phyloP scores from a whole-genome alignment of 805 yeast genomes.

The Yarrowia keelungensis region DNA sequence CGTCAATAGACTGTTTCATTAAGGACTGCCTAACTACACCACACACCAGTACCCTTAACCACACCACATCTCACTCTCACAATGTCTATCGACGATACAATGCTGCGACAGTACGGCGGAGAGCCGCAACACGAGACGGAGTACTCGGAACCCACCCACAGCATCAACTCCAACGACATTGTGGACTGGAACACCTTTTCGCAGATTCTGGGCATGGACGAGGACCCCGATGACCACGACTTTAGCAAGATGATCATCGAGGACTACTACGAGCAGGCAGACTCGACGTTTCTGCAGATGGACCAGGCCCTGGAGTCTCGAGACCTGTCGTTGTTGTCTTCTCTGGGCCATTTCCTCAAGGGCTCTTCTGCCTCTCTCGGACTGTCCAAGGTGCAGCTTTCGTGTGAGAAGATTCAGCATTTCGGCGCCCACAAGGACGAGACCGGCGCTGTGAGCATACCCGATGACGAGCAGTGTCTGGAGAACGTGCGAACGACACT shows the following conservation, averaged over 20 bases:
- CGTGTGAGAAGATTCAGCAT: slow-evolving; percentile 94
- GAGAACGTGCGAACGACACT: slow-evolving; percentile 46
- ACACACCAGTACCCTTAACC: not conserved
- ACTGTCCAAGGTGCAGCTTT: slow-evolving; percentile 75
- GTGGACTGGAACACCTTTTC: slow-evolving; percentile 89
- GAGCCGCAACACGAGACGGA: slow-evolving; percentile 35
- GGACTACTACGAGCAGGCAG: slow-evolving; percentile 90
- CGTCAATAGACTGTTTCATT: too few species aligned
- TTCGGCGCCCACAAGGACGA: slow-evolving; percentile 65
- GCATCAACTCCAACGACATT: slow-evolving; percentile 55
- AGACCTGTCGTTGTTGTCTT: slow-evolving; percentile 65
- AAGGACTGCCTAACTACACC: not conserved
- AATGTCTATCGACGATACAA: slow-evolving; percentile 35
- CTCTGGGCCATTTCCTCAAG: slow-evolving; percentile 89
- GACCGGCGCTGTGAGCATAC: slow-evolving; percentile 49
- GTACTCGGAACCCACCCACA: slow-evolving; percentile 38
- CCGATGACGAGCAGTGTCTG: slow-evolving; percentile 49
- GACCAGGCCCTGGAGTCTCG: slow-evolving; percentile 57
- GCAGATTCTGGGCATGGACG: slow-evolving; percentile 93
- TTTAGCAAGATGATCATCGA: slow-evolving; percentile 79
- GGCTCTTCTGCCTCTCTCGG: slow-evolving; percentile 97
- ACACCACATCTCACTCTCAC: not conserved
- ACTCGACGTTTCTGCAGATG: slow-evolving; percentile 76
- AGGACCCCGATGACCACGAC: slow-evolving; percentile 81
- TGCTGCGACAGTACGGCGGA: slow-evolving; percentile 37